phyloP scores from a whole-genome alignment of 331 rosid species.

The Dryas integrifolia region DNA sequence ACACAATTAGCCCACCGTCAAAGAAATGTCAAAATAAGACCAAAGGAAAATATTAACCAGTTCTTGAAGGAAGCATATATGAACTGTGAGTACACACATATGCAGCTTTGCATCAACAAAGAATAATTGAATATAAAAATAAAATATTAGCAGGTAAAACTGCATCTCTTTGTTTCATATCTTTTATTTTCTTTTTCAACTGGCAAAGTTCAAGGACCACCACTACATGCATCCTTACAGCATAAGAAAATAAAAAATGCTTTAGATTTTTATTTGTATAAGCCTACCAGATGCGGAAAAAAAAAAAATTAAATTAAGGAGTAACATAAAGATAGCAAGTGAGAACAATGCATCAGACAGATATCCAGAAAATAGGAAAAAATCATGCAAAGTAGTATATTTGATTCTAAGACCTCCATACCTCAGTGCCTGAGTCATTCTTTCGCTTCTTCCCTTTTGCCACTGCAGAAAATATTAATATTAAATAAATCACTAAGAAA shows the following conservation, averaged over 20 bases:
- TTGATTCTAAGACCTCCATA: constrained; percentile 36
- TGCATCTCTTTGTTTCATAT: neutral
- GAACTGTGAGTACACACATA: neutral
- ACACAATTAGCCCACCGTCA: constrained; percentile 33
- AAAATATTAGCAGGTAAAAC: neutral
- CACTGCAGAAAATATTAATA: constrained; percentile 48
- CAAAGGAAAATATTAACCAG: constrained; percentile 7
- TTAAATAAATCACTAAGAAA: neutral
- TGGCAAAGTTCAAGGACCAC: neutral
- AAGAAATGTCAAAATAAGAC: neutral
- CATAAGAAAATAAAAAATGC: neutral
- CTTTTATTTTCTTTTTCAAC: constrained; percentile 8
- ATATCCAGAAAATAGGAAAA: neutral
- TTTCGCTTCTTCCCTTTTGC: constrained; percentile 77
- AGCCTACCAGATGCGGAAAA: constrained; percentile 10
- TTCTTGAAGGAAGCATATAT: constrained; percentile 9
- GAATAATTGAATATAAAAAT: neutral
- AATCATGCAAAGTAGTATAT: constrained; percentile 11
- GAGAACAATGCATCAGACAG: constrained; percentile 14
- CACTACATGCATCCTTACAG: constrained; percentile 1
- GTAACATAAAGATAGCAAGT: constrained; percentile 10
- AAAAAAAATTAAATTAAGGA: constrained; percentile 11
- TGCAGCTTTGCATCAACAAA: constrained; percentile 4
- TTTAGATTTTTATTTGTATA: neutral
- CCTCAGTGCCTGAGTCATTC: constrained; percentile 74